Evolutionary conservation across 371 early-diverging fungal species (phyloP).

Genomic region (Actinomortierella ambigua): DNA sequence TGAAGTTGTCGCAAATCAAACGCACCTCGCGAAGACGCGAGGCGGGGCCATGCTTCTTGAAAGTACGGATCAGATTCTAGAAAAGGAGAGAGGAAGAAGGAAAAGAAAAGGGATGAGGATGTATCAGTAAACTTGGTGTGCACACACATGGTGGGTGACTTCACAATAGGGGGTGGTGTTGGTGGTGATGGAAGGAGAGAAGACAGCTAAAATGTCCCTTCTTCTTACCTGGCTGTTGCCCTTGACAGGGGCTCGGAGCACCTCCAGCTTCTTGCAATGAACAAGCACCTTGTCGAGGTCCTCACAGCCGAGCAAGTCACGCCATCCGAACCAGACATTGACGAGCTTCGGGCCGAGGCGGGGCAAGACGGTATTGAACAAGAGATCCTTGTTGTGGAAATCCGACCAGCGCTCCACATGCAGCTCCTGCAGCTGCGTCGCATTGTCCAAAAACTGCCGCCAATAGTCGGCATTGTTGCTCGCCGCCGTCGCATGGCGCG

Average conservation of each 20-base stretch:
- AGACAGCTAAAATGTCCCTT: not conserved
- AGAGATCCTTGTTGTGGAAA: conserved; percentile 45
- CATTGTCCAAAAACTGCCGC: conserved; percentile 40
- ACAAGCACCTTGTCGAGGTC: conserved; percentile 40
- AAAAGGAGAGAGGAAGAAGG: not conserved
- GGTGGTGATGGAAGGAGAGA: not conserved
- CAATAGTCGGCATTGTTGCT: conserved; percentile 41
- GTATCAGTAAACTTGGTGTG: not conserved
- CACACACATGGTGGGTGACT: no score
- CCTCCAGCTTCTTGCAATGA: conserved; percentile 38
- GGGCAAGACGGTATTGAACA: conserved; percentile 43
- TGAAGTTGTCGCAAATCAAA: conserved; percentile 45
- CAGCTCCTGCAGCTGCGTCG: conserved; percentile 41
- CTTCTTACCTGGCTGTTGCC: conserved; percentile 46
- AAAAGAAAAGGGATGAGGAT: not conserved
- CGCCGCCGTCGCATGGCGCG: conserved; percentile 13
- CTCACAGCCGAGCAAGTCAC: conserved; percentile 41
- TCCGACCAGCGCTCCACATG: conserved; percentile 48
- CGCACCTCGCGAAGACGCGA: conserved; percentile 43
- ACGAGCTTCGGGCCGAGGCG: conserved; percentile 43
- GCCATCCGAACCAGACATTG: conserved; percentile 46
- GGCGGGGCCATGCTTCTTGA: conserved; percentile 27
- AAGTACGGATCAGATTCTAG: conserved; percentile 42
- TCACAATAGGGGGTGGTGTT: no score
- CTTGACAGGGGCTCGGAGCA: conserved; percentile 46